Conservation (phyloP, 23 red algal genomes). For the Gracilaria vermiculophylla region DNA sequence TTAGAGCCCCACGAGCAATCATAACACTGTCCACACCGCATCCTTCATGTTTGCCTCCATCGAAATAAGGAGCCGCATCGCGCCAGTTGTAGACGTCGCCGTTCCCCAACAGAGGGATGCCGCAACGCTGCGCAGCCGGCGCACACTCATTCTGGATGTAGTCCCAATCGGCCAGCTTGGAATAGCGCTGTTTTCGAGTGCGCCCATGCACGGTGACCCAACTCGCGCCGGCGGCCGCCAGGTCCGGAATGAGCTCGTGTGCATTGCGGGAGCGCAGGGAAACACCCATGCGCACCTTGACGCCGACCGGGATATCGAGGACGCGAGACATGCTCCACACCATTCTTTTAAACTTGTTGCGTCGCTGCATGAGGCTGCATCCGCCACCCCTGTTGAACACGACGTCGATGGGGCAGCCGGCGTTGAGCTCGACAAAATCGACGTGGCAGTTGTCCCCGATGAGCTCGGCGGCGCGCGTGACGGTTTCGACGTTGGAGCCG, state of each 20-base stretch:
- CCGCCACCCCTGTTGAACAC: slow-evolving; percentile 73
- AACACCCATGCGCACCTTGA: slow-evolving; percentile 77
- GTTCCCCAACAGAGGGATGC: slow-evolving; percentile 70
- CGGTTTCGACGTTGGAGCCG: slow-evolving; percentile 58
- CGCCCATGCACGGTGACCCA: slow-evolving; percentile 90
- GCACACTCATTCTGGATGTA: slow-evolving; percentile 73
- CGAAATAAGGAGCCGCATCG: slow-evolving; percentile 49
- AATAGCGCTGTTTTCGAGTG: slow-evolving; percentile 78
- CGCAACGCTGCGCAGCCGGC: slow-evolving; percentile 34
- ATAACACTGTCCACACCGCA: slow-evolving; percentile 65
- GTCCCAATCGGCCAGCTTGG: slow-evolving; percentile 73
- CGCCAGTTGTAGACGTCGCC: slow-evolving; percentile 85
- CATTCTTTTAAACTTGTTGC: slow-evolving; percentile 55
- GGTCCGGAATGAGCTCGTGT: slow-evolving; percentile 63
- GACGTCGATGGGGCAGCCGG: slow-evolving; percentile 84
- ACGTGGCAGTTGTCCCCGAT: slow-evolving; percentile 65
- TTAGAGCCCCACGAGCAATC: slow-evolving; percentile 87
- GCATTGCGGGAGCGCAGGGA: slow-evolving; percentile 37
- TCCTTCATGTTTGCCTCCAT: slow-evolving; percentile 6
- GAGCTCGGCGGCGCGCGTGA: slow-evolving; percentile 75
- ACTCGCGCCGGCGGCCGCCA: slow-evolving; percentile 57
- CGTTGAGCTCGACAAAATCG: slow-evolving; percentile 90
- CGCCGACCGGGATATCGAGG: slow-evolving; percentile 66
- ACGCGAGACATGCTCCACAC: slow-evolving; percentile 43
- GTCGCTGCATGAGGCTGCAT: slow-evolving; percentile 58